Conservation (phyloP, 2,329 filamentous ascomycete species). For the Sporothrix euskadiensis region DNA sequence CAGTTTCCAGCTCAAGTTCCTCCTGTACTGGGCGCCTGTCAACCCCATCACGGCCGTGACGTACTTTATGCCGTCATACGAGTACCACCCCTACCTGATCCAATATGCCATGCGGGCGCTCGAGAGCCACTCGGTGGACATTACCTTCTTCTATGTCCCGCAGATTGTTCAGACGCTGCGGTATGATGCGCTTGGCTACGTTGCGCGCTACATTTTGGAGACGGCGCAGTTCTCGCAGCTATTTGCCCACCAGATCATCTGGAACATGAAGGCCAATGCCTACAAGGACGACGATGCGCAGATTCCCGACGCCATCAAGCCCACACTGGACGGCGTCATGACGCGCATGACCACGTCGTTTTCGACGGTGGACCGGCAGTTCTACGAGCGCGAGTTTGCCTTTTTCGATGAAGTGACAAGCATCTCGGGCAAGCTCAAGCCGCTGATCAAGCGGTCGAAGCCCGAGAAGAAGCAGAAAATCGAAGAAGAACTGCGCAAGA, state of each 20-base stretch:
- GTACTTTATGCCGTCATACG: constrained; percentile 87
- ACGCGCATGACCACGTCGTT: constrained; percentile 80
- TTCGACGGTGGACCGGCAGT: constrained; percentile 72
- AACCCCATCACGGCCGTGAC: constrained; percentile 92
- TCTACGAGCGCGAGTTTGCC: constrained; percentile 93
- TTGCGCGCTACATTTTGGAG: constrained; percentile 94
- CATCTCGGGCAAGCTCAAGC: constrained; percentile 93
- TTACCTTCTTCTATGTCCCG: constrained; percentile 98
- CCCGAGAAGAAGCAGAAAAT: constrained; percentile 99
- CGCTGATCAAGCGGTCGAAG: constrained; percentile 87
- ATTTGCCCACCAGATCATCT: constrained; percentile 99
- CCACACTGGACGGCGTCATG: constrained; percentile 89
- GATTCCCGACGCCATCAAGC: constrained; percentile 88
- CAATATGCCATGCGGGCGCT: constrained; percentile 96
- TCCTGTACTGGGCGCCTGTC: constrained; percentile 89
- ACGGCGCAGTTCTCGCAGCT: constrained; percentile 97
- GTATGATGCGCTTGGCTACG: constrained; percentile 90
- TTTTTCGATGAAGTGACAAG: constrained; percentile 97
- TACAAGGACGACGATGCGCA: constrained; percentile 95
- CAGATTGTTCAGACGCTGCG: constrained; percentile 95
- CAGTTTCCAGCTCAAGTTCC: constrained; percentile 83
- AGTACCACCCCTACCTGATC: constrained; percentile 86
- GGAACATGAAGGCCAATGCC: constrained; percentile 99
- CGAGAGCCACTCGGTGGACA: constrained; percentile 91
- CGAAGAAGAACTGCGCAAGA: constrained; percentile 95